Percentiles rank a stretch among this genome's conserved stretches.
Conservation (phyloP, 805 yeast species). For the Wickerhamiella bombiphila region DNA sequence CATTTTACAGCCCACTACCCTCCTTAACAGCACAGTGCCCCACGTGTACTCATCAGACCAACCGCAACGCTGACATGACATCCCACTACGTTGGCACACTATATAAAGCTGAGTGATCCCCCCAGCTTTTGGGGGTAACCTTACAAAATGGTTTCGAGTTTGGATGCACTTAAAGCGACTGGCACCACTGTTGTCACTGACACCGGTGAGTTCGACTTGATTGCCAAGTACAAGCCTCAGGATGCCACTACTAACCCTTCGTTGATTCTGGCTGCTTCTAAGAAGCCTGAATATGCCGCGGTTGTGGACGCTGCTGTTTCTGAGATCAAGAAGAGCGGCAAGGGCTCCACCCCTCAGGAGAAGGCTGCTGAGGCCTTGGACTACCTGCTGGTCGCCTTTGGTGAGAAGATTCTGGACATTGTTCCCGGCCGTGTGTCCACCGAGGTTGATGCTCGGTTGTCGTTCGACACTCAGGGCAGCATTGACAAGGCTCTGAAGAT, state of each 20-base stretch:
- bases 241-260: slow-evolving; percentile 99
- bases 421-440: slow-evolving; percentile 99
- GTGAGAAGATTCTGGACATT: slow-evolving; percentile 78
- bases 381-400: slow-evolving; percentile 88
- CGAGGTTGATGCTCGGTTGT: slow-evolving; percentile 96
- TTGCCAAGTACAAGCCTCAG: slow-evolving; percentile 96
- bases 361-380: slow-evolving; percentile 78
- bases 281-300: slow-evolving; percentile 75
- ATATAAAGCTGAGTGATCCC: too few species aligned
- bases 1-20: too few species aligned
- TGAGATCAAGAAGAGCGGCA: slow-evolving; percentile 45
- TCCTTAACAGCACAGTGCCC: too few species aligned
- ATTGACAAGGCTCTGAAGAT: slow-evolving; percentile 84
- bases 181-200: slow-evolving; percentile 97
- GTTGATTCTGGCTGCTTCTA: slow-evolving; percentile 87
- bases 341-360: slow-evolving; percentile 27
- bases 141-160: slow-evolving; percentile 39
- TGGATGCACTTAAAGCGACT: slow-evolving; percentile 84
- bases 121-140: too few species aligned
- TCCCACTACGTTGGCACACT: too few species aligned
- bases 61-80: too few species aligned
- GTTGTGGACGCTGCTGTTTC: slow-evolving; percentile 84
- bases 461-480: slow-evolving; percentile 90
- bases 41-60: too few species aligned
- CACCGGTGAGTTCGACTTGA: slow-evolving; percentile 95